Evolutionary conservation across 2,329 filamentous ascomycete genomes (phyloP), one percentile per base, ranked within the genome.

Genomic region (Ilyonectria mors-panacis): DNA sequence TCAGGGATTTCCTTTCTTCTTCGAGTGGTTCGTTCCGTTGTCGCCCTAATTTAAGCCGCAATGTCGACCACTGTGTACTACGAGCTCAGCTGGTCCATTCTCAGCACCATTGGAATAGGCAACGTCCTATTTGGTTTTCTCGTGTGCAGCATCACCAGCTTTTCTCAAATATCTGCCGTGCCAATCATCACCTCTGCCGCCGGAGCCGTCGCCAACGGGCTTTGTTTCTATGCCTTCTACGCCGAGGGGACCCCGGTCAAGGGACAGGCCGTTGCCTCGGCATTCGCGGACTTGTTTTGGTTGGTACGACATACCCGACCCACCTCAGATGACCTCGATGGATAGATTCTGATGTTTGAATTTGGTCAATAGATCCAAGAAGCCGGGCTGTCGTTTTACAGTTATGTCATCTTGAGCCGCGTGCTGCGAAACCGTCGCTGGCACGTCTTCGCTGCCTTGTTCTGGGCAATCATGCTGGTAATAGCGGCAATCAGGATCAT

Each of bases 381-480:
- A 75, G 82, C 81, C 4, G 82, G 82, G 0, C 59, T 84, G 33
- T 84, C 82, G 1, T 82, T 85, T 56, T 85, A 84, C 59, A 87
- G 86, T 61, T 88, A 87, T 71, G 80, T 86, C 39, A 87, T 87
- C 62, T 80, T 89, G 0, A 83, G 81, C 17, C 82, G 85, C 30
- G 82, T 88, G n/a, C 78, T 89, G 0, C 83, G 82, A 63, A 82
- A 84, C 57, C 71, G 70, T n/a, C 73, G 74, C 17, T 77, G 78
- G 67, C 76, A 81, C 2, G 78, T 86, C 4, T 89, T 88, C 65
- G 81, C 85, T 44, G 76, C 77, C 4, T 82, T 91, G 5, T 87
- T 91, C 70, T 91, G 88, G 68, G 85, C 84, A 4, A 87, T 91
- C 68, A 79, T 91, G 39, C 79, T 84, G 1, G 79, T 88, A 10